Evolutionary conservation across 306 rosid species (phyloP).

Genomic region (Corylus americana): DNA sequence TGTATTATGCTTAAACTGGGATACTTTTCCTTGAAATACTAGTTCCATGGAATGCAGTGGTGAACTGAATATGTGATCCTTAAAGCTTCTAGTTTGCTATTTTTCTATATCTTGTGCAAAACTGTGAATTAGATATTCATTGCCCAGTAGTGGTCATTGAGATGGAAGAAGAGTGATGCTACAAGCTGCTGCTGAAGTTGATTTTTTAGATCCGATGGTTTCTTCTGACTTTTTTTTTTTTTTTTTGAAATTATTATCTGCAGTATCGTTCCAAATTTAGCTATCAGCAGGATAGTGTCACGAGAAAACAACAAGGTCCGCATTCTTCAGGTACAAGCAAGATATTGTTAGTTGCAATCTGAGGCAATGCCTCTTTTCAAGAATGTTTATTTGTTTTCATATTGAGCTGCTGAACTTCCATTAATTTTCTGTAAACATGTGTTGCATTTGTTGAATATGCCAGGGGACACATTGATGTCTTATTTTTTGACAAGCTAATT

Average conservation of each 20-base stretch:
- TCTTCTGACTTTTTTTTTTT: constrained; percentile 14
- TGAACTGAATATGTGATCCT: not conserved
- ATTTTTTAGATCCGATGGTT: constrained; percentile 11
- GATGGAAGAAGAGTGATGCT: not conserved
- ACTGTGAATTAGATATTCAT: not conserved
- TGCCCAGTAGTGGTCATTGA: not conserved
- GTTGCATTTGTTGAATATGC: not conserved
- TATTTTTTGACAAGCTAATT: not conserved
- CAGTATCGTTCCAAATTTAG: constrained; percentile 96
- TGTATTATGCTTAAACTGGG: not conserved
- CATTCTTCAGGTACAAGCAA: constrained; percentile 77
- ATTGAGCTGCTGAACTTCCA: not conserved
- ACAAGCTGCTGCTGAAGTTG: constrained; percentile 2
- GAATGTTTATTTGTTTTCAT: not conserved
- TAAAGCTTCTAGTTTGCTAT: not conserved
- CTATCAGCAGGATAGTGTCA: constrained; percentile 83
- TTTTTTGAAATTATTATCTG: constrained; percentile 22
- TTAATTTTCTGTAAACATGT: not conserved
- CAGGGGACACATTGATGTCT: not conserved
- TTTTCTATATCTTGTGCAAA: too few relatives aligned
- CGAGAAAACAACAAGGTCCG: constrained; percentile 96
- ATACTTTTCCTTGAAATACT: not conserved
- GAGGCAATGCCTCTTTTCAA: not conserved
- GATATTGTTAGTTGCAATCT: not conserved
- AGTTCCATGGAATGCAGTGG: not conserved